Conservation (phyloP, 305 asterid species). For the Withania somnifera region DNA sequence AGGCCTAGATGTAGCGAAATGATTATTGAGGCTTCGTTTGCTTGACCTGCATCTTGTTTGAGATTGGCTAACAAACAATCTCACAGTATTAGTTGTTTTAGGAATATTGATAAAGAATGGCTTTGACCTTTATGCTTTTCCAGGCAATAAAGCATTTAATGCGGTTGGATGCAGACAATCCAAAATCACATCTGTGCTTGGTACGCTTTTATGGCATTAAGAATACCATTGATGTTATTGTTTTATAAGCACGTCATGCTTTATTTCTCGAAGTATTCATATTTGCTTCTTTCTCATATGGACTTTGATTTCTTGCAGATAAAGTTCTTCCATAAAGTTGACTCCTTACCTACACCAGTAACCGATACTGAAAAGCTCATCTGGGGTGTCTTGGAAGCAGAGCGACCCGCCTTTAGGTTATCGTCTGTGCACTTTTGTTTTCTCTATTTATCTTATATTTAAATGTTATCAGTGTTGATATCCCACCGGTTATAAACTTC, state of each 20-base stretch:
- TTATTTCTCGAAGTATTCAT: neutral
- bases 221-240: neutral
- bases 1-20: neutral
- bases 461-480: neutral
- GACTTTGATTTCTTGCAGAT: slow-evolving; percentile 38
- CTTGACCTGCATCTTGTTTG: neutral
- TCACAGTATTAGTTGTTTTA: neutral
- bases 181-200: slow-evolving; percentile 87
- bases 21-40: neutral
- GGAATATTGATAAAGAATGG: neutral
- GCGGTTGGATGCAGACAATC: slow-evolving; percentile 67
- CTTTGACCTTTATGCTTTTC: neutral
- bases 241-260: neutral
- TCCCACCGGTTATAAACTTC: neutral
- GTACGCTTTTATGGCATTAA: slow-evolving; percentile 34
- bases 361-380: slow-evolving; percentile 74
- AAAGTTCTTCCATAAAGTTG: slow-evolving; percentile 70
- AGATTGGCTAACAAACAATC: too few species aligned
- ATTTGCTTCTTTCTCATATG: neutral
- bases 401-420: slow-evolving; percentile 71
- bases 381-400: slow-evolving; percentile 84
- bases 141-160: slow-evolving; percentile 86
- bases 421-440: neutral
- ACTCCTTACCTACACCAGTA: slow-evolving; percentile 59
- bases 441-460: neutral